These are phyloP conservation scores for Vitis cinerea DNA, from an alignment of 164 flowering plant genomes.

Conservation along the genomic window DNA sequence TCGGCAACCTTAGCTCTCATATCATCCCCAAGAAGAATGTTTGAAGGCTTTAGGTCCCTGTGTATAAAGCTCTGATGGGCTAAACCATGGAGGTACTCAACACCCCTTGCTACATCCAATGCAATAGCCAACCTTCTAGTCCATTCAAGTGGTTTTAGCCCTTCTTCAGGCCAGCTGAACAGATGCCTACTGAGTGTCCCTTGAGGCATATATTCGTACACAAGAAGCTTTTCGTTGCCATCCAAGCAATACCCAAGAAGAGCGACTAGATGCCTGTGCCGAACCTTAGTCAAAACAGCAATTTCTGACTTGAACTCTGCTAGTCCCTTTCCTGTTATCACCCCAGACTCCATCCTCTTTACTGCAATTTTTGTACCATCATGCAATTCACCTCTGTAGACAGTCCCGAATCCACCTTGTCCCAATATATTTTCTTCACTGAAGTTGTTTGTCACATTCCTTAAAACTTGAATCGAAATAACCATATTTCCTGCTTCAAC, in stretches of 20 bases:
- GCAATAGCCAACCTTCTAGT: slow-evolving; percentile 61
- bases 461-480: slow-evolving; percentile 70
- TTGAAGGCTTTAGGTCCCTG: slow-evolving; percentile 78
- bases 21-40: slow-evolving; percentile 87
- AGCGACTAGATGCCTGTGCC: slow-evolving; percentile 74
- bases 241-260: slow-evolving; percentile 80
- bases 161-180: slow-evolving; percentile 69
- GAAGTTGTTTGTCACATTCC: slow-evolving; percentile 65
- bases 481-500: slow-evolving; percentile 76
- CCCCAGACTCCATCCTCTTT: slow-evolving; percentile 72
- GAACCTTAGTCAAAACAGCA: slow-evolving; percentile 74
- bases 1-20: slow-evolving; percentile 87
- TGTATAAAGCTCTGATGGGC: slow-evolving; percentile 88
- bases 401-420: slow-evolving; percentile 72
- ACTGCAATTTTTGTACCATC: slow-evolving; percentile 84
- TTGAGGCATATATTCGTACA: slow-evolving; percentile 84
- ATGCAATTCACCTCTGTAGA: slow-evolving; percentile 73
- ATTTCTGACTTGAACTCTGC: slow-evolving; percentile 75
- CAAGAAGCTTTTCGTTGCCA: slow-evolving; percentile 76
- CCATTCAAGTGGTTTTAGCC: slow-evolving; percentile 66
- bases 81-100: slow-evolving; percentile 73
- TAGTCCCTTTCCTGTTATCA: slow-evolving; percentile 56
- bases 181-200: slow-evolving; percentile 70
- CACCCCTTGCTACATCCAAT: slow-evolving; percentile 81
- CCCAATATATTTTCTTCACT: slow-evolving; percentile 63